These are phyloP conservation scores for Colletotrichum tabaci DNA, from an alignment of 2,329 filamentous ascomycete species.

Conservation along the genomic window DNA sequence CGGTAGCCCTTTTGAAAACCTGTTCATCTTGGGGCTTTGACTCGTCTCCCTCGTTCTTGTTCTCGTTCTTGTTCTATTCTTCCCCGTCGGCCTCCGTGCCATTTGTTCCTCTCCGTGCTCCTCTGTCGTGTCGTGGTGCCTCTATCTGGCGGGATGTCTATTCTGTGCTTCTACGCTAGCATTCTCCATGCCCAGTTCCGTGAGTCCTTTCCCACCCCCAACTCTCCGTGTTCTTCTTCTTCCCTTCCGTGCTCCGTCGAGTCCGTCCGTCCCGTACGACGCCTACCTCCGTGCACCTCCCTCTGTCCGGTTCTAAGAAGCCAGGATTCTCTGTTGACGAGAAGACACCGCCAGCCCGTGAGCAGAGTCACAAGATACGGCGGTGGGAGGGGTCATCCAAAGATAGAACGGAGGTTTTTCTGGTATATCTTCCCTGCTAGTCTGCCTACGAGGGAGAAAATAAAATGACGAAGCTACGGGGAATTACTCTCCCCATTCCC, in stretches of 20 bases:
- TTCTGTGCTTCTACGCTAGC: neutral
- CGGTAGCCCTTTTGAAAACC: neutral
- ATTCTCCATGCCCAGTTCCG: neutral
- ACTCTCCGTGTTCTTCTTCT: neutral
- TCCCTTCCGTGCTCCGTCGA: constrained; percentile 21
- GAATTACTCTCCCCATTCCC: neutral
- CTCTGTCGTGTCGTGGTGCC: constrained; percentile 2
- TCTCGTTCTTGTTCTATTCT: neutral
- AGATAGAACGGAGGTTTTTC: neutral
- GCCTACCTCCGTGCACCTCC: neutral
- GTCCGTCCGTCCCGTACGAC: constrained; percentile 12
- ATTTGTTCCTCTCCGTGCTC: constrained; percentile 9
- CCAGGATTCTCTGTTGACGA: neutral
- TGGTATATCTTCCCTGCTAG: neutral
- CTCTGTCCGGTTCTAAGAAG: neutral
- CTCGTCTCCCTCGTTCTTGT: neutral
- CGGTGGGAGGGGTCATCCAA: neutral
- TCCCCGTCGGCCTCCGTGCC: constrained; percentile 10
- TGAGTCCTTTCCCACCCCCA: neutral
- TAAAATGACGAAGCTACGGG: neutral
- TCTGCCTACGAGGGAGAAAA: neutral
- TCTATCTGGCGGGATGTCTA: constrained; percentile 7
- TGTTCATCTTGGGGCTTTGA: neutral
- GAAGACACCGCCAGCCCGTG: neutral
- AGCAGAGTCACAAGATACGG: neutral